Base-by-base conservation (phyloP, 305 asterid species). In the Salvia sclarea region DNA sequence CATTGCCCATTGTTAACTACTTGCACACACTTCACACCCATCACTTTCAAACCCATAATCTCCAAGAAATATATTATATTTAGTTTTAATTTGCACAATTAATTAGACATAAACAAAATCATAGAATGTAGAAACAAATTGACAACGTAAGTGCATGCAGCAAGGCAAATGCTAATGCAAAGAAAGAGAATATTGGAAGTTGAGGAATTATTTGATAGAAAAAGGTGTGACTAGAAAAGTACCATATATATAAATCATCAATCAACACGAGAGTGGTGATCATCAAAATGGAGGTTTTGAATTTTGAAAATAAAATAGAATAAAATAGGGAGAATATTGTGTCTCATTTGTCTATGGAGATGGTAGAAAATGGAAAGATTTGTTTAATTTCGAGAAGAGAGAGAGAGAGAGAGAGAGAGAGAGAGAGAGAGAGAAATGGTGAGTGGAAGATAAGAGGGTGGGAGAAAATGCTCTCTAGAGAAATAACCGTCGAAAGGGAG, bases 401-500 rank as follows among this genome's bases (percentile, higher is more conserved):
- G 24, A 24, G 10, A 20, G 24, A 24, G 66, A 14, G 4, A 3
- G 20, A n/a, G 16, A 9, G 22, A 24, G 66, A 11, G 1, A 14
- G 12, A 9, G 10, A 1, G 54, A 47, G 54, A 14, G 33, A 14
- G 20, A 28, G 16, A 64, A 16, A 35, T 30, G 64, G 64, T 24
- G 12, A n/a, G n/a, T n/a, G n/a, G n/a, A n/a, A n/a, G n/a, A n/a
- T n/a, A n/a, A n/a, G n/a, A n/a, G n/a, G n/a, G n/a, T n/a, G n/a
- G n/a, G n/a, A n/a, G n/a, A n/a, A n/a, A n/a, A n/a, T n/a, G n/a
- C n/a, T n/a, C n/a, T n/a, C n/a, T n/a, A 33, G 63, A 59, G 62
- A 37, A 38, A 52, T 43, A 43, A 69, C 64, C 80, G 62, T 70
- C 43, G 61, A 30, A 70, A 40, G 43, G 54, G 65, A 66, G 70